A percentile compares a stretch with the other conserved stretches of the same genome.
Conservation (phyloP, 768 basidiomycete species). For the Boletus sp. region DNA sequence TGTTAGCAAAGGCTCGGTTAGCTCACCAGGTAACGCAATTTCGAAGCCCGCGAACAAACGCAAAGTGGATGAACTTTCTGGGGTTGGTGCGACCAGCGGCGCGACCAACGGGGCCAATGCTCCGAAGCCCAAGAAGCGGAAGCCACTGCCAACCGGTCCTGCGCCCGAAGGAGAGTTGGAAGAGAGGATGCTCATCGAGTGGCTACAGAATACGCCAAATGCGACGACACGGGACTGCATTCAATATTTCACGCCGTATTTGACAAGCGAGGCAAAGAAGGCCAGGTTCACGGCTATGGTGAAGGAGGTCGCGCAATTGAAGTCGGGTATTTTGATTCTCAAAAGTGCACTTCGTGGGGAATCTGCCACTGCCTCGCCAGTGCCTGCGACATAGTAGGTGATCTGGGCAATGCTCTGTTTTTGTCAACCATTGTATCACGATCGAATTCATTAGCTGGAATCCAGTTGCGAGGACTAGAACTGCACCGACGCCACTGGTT, state of each 20-base stretch:
- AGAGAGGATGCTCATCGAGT: conserved; percentile 65
- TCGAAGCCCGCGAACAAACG: conserved; percentile 52
- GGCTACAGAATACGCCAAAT: conserved; percentile 66
- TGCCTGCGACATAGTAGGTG: conserved; percentile 25
- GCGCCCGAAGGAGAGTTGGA: conserved; percentile 58
- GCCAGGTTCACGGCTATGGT: conserved; percentile 72
- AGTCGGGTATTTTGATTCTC: conserved; percentile 60
- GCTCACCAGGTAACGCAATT: conserved; percentile 34
- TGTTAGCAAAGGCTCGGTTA: conserved; percentile 17
- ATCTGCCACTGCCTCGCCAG: conserved; percentile 23
- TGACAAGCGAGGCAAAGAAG: conserved; percentile 69
- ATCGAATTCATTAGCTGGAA: conserved; percentile 14
- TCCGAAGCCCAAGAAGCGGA: conserved; percentile 56
- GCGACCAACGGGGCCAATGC: conserved; percentile 21
- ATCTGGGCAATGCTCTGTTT: conserved; percentile 8
- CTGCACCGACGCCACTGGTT: neutral
- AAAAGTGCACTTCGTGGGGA: conserved; percentile 39
- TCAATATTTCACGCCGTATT: conserved; percentile 70
- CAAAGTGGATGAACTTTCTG: conserved; percentile 47
- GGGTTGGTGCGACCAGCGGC: conserved; percentile 6
- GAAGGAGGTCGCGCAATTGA: conserved; percentile 73
- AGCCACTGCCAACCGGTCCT: conserved; percentile 36
- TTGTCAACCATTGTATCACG: conserved; percentile 18
- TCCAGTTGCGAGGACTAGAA: conserved; percentile 7
- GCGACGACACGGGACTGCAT: conserved; percentile 79